Percentiles rank a stretch among this genome's conserved stretches.
Conservation (phyloP, 805 yeast species). For the Lachancea mirantina region DNA sequence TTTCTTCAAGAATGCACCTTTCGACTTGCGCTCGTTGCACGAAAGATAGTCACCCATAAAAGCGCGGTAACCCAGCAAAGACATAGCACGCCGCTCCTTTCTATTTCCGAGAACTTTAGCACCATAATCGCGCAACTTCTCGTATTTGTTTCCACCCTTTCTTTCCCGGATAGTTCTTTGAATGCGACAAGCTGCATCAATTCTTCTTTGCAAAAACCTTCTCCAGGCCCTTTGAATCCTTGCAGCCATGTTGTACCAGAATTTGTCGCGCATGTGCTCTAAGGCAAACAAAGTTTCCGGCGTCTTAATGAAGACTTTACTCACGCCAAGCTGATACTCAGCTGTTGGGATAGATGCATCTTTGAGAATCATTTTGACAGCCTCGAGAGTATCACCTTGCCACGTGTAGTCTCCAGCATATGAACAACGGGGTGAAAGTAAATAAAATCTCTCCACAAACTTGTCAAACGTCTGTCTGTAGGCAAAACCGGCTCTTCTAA, state of each 20-base stretch:
- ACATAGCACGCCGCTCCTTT: slow-evolving; percentile 86
- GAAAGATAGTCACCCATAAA: slow-evolving; percentile 92
- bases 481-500: slow-evolving; percentile 98
- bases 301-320: slow-evolving; percentile 89
- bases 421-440: slow-evolving; percentile 81
- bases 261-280: slow-evolving; percentile 93
- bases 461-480: slow-evolving; percentile 94
- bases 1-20: slow-evolving; percentile 66
- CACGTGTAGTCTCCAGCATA: slow-evolving; percentile 79
- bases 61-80: slow-evolving; percentile 79
- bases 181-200: slow-evolving; percentile 75
- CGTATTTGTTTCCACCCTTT: slow-evolving; percentile 73
- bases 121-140: slow-evolving; percentile 81
- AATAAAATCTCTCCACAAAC: slow-evolving; percentile 88
- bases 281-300: slow-evolving; percentile 94
- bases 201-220: slow-evolving; percentile 68
- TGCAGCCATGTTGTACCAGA: slow-evolving; percentile 98
- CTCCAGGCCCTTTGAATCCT: slow-evolving; percentile 97
- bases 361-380: slow-evolving; percentile 44
- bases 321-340: slow-evolving; percentile 87
- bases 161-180: slow-evolving; percentile 80
- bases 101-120: slow-evolving; percentile 58
- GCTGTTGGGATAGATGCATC: slow-evolving; percentile 64
- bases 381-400: slow-evolving; percentile 52
- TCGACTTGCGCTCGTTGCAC: slow-evolving; percentile 69